phyloP scores from a whole-genome alignment of 495 filamentous ascomycete species.

The Talaromyces borbonicus region DNA sequence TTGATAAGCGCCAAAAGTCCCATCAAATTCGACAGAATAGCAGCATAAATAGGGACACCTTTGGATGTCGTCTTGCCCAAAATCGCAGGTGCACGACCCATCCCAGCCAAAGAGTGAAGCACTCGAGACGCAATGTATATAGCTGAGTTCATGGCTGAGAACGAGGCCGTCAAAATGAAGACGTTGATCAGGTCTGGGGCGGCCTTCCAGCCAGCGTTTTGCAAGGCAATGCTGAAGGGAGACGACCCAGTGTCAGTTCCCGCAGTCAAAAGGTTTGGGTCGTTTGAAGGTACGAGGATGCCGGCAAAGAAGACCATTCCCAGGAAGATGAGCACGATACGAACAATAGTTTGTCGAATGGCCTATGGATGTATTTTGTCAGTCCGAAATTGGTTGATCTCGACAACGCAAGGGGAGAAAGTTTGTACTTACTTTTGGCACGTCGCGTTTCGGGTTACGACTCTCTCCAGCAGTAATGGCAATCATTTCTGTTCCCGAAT shows the following conservation, averaged over 20 bases:
- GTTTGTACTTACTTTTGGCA: constrained; percentile 24
- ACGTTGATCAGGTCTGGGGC: constrained; percentile 36
- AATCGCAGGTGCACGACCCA: constrained; percentile 43
- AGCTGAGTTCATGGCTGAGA: constrained; percentile 45
- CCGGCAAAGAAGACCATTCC: constrained; percentile 50
- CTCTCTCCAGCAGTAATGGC: constrained; percentile 54
- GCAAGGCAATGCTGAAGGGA: constrained; percentile 52
- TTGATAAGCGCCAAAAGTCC: constrained; percentile 48
- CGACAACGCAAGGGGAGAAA: neutral
- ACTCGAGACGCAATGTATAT: constrained; percentile 51
- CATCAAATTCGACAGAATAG: constrained; percentile 34
- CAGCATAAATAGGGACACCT: constrained; percentile 46
- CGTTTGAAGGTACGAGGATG: constrained; percentile 37
- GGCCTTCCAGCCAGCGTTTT: constrained; percentile 28
- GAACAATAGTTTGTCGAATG: constrained; percentile 37
- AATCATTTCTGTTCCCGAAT: constrained; percentile 50
- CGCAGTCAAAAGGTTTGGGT: constrained; percentile 28
- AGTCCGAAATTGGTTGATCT: constrained; percentile 30
- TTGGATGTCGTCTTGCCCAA: constrained; percentile 45
- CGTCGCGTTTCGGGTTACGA: constrained; percentile 44
- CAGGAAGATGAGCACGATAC: constrained; percentile 53
- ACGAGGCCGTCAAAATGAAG: constrained; percentile 32
- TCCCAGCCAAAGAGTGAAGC: constrained; percentile 43
- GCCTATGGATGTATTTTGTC: constrained; percentile 14
- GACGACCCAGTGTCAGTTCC: constrained; percentile 31